phyloP scores from a whole-genome alignment of 1,284 basidiomycete genomes.

The Leccinum angustisporum region DNA sequence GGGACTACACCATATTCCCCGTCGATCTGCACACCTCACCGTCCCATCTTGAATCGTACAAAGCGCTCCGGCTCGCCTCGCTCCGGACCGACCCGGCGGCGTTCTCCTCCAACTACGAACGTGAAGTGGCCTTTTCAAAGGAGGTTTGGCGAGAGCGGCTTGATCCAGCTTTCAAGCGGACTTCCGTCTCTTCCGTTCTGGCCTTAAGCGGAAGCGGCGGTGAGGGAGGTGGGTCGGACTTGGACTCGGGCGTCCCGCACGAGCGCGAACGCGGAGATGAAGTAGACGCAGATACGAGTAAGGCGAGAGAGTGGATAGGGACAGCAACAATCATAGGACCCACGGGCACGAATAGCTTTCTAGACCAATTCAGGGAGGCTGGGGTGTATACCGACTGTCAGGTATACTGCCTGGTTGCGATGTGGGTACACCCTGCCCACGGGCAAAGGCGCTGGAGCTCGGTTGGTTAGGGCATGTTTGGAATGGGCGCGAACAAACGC shows the following conservation, averaged over 20 bases:
- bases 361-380: constrained; percentile 13
- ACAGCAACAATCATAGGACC: constrained; percentile 31
- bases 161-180: constrained; percentile 26
- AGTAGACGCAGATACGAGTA: neutral
- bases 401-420: constrained; percentile 32
- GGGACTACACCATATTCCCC: constrained; percentile 17
- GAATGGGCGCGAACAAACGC: constrained; percentile 25
- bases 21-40: constrained; percentile 16
- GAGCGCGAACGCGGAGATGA: neutral
- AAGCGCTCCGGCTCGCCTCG: constrained; percentile 34
- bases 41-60: constrained; percentile 28
- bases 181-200: constrained; percentile 22
- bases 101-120: constrained; percentile 38
- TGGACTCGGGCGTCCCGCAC: neutral
- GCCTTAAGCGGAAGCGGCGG: neutral
- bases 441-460: constrained; percentile 32
- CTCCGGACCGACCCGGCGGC: constrained; percentile 37
- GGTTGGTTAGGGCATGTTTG: constrained; percentile 21
- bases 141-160: constrained; percentile 37
- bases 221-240: neutral
- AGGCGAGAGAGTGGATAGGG: constrained; percentile 32
- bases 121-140: constrained; percentile 32
- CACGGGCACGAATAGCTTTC: constrained; percentile 22
- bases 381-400: constrained; percentile 20
- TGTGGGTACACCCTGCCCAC: constrained; percentile 40